These are phyloP conservation scores for Populus hybrid DNA, from an alignment of 441 rosid genomes.

Conservation along the genomic window DNA sequence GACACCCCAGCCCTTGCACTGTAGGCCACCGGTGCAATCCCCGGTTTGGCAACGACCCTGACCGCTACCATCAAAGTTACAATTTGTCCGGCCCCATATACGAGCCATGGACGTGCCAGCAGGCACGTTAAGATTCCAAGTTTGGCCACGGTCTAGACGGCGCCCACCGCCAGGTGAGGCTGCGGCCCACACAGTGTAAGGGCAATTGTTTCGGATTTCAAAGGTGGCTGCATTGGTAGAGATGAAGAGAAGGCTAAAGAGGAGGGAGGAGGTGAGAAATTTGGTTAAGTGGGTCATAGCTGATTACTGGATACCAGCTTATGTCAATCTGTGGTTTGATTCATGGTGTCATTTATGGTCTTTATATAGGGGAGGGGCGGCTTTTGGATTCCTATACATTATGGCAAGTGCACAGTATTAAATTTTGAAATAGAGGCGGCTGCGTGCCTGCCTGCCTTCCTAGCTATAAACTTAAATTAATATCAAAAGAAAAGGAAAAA, in stretches of 20 bases:
- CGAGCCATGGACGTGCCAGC: slow-evolving; percentile 33
- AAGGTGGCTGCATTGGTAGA: slow-evolving; percentile 35
- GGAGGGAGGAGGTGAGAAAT: not conserved
- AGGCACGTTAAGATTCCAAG: slow-evolving; percentile 31
- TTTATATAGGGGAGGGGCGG: not conserved
- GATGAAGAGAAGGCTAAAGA: slow-evolving; percentile 8
- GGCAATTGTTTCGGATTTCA: slow-evolving; percentile 39
- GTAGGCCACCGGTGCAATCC: slow-evolving; percentile 43
- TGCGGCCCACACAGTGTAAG: slow-evolving; percentile 49
- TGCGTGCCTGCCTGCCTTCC: no score
- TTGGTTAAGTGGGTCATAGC: not conserved
- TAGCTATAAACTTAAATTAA: no score
- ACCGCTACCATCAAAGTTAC: slow-evolving; percentile 44
- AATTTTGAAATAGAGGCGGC: not conserved
- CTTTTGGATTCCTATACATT: not conserved
- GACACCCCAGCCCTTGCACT: slow-evolving; percentile 42
- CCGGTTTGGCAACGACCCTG: slow-evolving; percentile 46
- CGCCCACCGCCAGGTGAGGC: slow-evolving; percentile 52
- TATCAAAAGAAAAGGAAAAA: no score
- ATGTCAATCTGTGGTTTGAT: not conserved
- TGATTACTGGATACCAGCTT: not conserved
- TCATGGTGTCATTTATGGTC: not conserved
- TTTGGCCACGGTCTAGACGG: slow-evolving; percentile 37
- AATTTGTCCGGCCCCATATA: slow-evolving; percentile 54
- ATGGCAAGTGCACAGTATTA: not conserved